These are phyloP conservation scores for Pseudocercospora fijiensis DNA, from an alignment of 2,329 filamentous ascomycete genomes.

Conservation along the genomic window DNA sequence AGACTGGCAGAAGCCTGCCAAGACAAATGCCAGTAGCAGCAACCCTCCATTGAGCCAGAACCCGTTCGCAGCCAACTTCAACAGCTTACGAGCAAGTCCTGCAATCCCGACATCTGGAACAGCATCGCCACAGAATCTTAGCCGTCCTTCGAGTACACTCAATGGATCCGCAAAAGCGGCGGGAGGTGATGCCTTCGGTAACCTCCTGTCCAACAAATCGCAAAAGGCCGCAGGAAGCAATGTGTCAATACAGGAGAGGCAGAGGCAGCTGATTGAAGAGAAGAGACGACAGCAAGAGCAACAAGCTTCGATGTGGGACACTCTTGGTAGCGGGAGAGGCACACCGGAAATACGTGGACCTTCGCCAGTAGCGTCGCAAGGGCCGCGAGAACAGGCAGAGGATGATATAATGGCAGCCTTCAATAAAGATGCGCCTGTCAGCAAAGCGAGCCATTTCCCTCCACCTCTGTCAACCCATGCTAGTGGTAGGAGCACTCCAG, in stretches of 20 bases:
- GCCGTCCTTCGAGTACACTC: constrained; percentile 43
- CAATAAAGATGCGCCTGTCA: constrained; percentile 58
- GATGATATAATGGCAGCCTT: constrained; percentile 64
- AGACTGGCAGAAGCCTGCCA: constrained; percentile 45
- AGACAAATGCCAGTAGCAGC: constrained; percentile 23
- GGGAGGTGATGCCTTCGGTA: constrained; percentile 71
- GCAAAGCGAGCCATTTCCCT: constrained; percentile 60
- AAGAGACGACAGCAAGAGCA: constrained; percentile 75
- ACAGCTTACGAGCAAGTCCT: constrained; percentile 42
- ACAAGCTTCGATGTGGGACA: constrained; percentile 67
- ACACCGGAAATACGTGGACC: constrained; percentile 38
- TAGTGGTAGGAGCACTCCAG: constrained; percentile 46
- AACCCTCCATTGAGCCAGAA: constrained; percentile 29
- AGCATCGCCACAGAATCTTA: constrained; percentile 32
- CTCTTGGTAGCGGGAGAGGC: constrained; percentile 66
- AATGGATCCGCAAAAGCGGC: constrained; percentile 53
- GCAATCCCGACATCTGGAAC: constrained; percentile 41
- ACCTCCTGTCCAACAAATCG: constrained; percentile 64
- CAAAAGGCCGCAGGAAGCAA: constrained; percentile 64
- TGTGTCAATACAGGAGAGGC: constrained; percentile 64
- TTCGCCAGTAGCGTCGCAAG: constrained; percentile 23
- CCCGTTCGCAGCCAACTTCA: constrained; percentile 32
- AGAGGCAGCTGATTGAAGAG: constrained; percentile 72
- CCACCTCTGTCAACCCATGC: constrained; percentile 39
- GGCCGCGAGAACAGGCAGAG: constrained; percentile 43